These are phyloP conservation scores for Hypholoma fasciculare DNA, from an alignment of 768 basidiomycete genomes.

Conservation along the genomic window DNA sequence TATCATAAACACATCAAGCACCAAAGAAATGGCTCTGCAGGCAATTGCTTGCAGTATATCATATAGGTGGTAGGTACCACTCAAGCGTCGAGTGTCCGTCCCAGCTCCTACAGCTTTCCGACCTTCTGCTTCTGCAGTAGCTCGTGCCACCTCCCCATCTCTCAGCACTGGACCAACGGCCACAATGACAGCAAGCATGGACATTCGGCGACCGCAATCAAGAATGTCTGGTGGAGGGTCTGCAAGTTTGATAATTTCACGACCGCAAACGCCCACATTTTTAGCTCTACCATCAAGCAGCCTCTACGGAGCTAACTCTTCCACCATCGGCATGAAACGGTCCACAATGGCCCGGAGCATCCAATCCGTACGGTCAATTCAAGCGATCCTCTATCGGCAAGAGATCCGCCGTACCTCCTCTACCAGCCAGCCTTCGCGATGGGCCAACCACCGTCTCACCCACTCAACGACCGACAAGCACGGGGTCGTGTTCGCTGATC, in stretches of 20 bases:
- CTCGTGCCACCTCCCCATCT: conserved; percentile 28
- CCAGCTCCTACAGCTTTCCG: conserved; percentile 52
- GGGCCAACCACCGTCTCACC: conserved; percentile 35
- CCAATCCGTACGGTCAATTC: conserved; percentile 38
- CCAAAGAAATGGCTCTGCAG: too few species aligned
- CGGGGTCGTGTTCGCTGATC: conserved; percentile 26
- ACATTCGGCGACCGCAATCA: conserved; percentile 66
- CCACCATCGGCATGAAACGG: conserved; percentile 50
- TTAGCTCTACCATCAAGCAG: conserved; percentile 66
- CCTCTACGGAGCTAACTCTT: conserved; percentile 42
- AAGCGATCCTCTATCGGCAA: conserved; percentile 67
- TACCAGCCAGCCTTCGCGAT: conserved; percentile 29
- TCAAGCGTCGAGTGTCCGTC: conserved; percentile 64
- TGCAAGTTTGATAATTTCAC: conserved; percentile 68
- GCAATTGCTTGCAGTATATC: too few species aligned
- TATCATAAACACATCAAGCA: too few species aligned
- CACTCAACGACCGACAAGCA: conserved; percentile 20
- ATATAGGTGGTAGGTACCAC: too few species aligned
- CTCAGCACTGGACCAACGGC: conserved; percentile 23
- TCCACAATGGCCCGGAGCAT: conserved; percentile 52
- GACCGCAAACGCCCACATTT: conserved; percentile 76
- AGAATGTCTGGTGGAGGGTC: conserved; percentile 71
- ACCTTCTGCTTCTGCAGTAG: conserved; percentile 42
- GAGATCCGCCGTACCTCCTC: conserved; percentile 31
- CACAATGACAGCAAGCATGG: conserved; percentile 37